Evolutionary conservation across 305 asterid genomes (phyloP), one percentile per base, ranked within the genome.

Genomic region (Fraxinus ornus): DNA sequence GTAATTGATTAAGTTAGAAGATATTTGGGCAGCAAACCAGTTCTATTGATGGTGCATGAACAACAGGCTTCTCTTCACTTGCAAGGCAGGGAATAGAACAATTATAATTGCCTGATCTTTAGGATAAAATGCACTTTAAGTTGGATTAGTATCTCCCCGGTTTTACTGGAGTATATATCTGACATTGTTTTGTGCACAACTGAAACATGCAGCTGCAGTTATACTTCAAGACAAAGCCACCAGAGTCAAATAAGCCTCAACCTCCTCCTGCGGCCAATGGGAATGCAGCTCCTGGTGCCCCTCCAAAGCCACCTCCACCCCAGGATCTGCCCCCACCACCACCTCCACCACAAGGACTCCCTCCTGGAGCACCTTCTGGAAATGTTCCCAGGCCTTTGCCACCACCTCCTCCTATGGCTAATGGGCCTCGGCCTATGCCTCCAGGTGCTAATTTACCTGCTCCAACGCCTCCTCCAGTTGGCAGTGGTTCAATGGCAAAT

Each of bases 361-460:
- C 94, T 13, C 92, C 91, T 0, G 86, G 84, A 77, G 84, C 89
- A 76, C 89, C 88, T 7, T n/a, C 80, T 15, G 92, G 90, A 62
- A 87, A 87, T 80, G 90, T 87, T 78, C 92, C 92, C 10, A 85
- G 92, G 85, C 92, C 90, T 60, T 37, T 86, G 80, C 96, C 95
- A 3, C 92, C 86, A 1, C 91, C 91, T 15, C 93, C 92, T 44
- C 94, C 97, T 39, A 83, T 89, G 91, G 88, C 64, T 60, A 93
- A 90, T 75, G 97, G 94, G 71, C 97, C 98, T 1, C 91, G 97
- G 90, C 97, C 99, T 71, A 95, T 94, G 99, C 98, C 97, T 21
- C 97, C 96, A 0, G 98, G 98, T 75, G 98, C 97, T 35, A 90
- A 90, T 79, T 81, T 94, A 82, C 97, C 99, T 28, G 96, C 98